Evolutionary conservation across 441 rosid genomes (phyloP).

Genomic region (Gossypium schwendimanii): DNA sequence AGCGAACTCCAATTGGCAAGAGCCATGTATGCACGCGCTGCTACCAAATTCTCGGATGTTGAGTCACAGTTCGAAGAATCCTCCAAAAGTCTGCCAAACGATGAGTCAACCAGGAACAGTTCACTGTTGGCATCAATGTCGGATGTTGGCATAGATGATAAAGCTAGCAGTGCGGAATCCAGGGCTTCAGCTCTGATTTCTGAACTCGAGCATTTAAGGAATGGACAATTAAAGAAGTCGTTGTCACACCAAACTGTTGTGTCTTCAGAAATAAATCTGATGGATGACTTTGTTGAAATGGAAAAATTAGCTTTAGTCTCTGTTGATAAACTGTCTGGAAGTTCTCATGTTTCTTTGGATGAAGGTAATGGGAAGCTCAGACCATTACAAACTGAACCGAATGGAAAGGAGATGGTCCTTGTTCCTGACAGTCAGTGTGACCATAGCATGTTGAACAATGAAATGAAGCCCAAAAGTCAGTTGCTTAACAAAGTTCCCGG

Average conservation of each 20-base stretch:
- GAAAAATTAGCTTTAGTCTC: slow-evolving; percentile 69
- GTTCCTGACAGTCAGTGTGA: slow-evolving; percentile 19
- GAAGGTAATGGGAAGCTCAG: slow-evolving; percentile 20
- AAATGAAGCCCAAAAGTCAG: slow-evolving; percentile 22
- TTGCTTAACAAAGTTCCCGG: slow-evolving; percentile 24
- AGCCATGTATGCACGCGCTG: slow-evolving; percentile 47
- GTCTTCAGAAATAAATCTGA: slow-evolving; percentile 55
- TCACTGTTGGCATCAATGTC: slow-evolving; percentile 35
- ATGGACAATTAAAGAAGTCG: slow-evolving; percentile 32
- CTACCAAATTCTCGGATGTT: slow-evolving; percentile 49
- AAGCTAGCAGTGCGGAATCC: slow-evolving; percentile 57
- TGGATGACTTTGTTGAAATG: slow-evolving; percentile 85
- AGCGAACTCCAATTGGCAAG: slow-evolving; percentile 65
- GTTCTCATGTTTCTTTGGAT: slow-evolving; percentile 34
- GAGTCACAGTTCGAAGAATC: slow-evolving; percentile 55
- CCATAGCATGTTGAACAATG: slow-evolving; percentile 21
- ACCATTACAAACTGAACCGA: slow-evolving; percentile 19
- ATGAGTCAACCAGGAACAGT: slow-evolving; percentile 36
- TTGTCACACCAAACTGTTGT: slow-evolving; percentile 33
- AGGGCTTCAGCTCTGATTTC: slow-evolving; percentile 66
- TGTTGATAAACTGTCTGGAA: slow-evolving; percentile 40
- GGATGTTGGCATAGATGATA: slow-evolving; percentile 61
- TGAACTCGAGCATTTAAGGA: slow-evolving; percentile 61
- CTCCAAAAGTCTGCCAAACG: slow-evolving; percentile 33
- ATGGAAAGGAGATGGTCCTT: slow-evolving; percentile 26